Evolutionary conservation across 2,329 filamentous ascomycete genomes (phyloP).

Genomic region (Fusarium paranaense): DNA sequence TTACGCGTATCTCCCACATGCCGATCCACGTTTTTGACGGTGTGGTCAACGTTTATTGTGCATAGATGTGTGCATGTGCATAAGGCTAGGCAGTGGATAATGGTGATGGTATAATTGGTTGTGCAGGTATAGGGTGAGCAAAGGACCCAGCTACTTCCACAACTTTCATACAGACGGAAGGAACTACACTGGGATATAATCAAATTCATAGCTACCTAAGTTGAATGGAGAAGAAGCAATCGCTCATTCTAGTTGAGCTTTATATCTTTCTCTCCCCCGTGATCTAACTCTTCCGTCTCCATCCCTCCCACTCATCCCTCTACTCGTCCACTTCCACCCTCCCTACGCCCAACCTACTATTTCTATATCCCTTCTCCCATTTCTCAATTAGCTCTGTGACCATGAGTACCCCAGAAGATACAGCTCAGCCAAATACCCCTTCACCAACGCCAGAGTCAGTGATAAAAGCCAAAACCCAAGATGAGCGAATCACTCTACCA

Average conservation of each 20-base stretch:
- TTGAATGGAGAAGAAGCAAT: background rate
- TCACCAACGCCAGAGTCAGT: constrained; percentile 17
- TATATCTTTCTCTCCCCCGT: no score
- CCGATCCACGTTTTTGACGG: background rate
- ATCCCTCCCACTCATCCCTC: background rate
- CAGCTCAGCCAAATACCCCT: background rate
- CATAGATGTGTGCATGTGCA: background rate
- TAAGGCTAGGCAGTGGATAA: background rate
- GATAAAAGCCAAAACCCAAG: constrained; percentile 20
- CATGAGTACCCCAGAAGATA: constrained; percentile 8
- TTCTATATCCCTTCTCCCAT: background rate
- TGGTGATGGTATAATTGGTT: no score
- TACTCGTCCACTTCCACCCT: background rate
- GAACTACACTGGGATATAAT: background rate
- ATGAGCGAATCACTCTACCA: background rate
- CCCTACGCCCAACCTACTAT: background rate
- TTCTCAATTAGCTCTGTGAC: background rate
- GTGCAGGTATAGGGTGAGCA: background rate
- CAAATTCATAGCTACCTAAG: background rate
- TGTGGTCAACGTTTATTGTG: background rate
- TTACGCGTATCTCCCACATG: background rate
- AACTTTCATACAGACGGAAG: background rate
- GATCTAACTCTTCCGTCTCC: background rate
- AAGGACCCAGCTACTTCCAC: background rate
- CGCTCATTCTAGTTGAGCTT: no score